These are phyloP conservation scores for Microsporum canis DNA, from an alignment of 2,329 filamentous ascomycete species.

Conservation along the genomic window DNA sequence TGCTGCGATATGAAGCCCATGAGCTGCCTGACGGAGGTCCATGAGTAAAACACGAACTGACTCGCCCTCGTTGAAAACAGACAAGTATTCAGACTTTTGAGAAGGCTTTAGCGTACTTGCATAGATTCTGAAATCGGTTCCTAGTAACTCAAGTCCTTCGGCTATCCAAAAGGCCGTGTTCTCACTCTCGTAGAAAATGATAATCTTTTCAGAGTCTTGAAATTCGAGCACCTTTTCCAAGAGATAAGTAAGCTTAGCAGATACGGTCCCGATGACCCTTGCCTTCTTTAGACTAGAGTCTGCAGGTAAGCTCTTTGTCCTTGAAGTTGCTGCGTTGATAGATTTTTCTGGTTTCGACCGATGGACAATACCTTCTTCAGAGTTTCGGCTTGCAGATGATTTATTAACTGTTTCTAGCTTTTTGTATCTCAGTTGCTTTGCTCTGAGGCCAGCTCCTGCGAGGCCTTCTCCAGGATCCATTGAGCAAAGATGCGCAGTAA, in stretches of 20 bases:
- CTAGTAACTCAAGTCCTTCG: constrained; percentile 63
- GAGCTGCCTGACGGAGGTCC: constrained; percentile 81
- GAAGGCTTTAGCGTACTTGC: constrained; percentile 45
- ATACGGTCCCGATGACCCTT: constrained; percentile 64
- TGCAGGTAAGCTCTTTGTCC: constrained; percentile 19
- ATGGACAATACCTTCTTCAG: constrained; percentile 11
- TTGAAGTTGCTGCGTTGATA: constrained; percentile 17
- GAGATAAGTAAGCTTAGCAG: constrained; percentile 78
- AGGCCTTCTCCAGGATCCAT: constrained; percentile 32
- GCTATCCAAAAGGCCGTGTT: constrained; percentile 80
- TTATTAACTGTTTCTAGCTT: neutral
- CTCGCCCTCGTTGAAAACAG: constrained; percentile 59
- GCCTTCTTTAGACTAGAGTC: constrained; percentile 48
- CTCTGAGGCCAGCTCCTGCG: constrained; percentile 31
- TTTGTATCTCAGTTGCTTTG: constrained; percentile 21
- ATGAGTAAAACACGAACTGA: constrained; percentile 72
- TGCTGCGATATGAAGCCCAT: constrained; percentile 71
- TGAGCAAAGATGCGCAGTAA: constrained; percentile 31
- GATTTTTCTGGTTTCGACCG: constrained; percentile 21
- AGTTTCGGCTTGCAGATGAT: neutral
- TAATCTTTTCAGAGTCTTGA: constrained; percentile 66
- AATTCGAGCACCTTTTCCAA: constrained; percentile 59
- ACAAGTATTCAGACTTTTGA: constrained; percentile 62
- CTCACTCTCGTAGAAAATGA: constrained; percentile 85
- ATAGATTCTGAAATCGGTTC: constrained; percentile 51